Evolutionary conservation across 345 rosid genomes (phyloP), one percentile per base, ranked within the genome.

Genomic region (Hypericum androsaemum): DNA sequence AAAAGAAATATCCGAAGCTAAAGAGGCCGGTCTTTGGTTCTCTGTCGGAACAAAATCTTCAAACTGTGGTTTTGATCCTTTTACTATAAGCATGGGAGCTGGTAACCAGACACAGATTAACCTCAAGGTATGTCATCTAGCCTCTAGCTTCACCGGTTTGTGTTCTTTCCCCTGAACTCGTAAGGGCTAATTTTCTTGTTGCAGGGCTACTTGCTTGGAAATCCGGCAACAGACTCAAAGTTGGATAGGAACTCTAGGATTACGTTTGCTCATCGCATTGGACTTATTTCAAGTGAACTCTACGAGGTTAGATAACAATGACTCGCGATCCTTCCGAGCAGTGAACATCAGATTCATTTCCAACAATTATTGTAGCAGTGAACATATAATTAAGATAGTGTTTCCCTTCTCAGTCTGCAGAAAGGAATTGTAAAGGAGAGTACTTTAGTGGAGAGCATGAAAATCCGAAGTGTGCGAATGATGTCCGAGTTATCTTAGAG

Each of bases 141-240:
- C 14, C 14, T 5, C 14, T 10, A 6, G 7, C 12, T n/a, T 43
- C 14, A 2, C 12, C 14, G 14, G 14, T 12, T 7, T 8, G 12
- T 43, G 10, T 43, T 6, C 7, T 12, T 43, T 43, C 1, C 14
- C 7, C 7, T 43, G 12, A n/a, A 8, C 14, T 44, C 4, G 32
- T 4, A 22, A 1, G 1, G 32, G 4, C 32, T 2, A 11, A 11
- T 44, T 1, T 44, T n/a, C 10, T 12, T n/a, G 17, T 6, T 37
- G 37, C 36, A 70, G 76, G 76, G 76, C 10, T 71, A 71, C 42
- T 16, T 71, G 44, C 69, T 72, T 3, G 70, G 76, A 12, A 72
- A 72, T 46, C 76, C 76, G 10, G 69, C 57, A 51, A 63, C 76
- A 4, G 69, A 72, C 8, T 3, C 38, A 46, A 51, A 39, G 53